phyloP scores from a whole-genome alignment of 1,284 basidiomycete genomes.

The Papiliotrema laurentii region DNA sequence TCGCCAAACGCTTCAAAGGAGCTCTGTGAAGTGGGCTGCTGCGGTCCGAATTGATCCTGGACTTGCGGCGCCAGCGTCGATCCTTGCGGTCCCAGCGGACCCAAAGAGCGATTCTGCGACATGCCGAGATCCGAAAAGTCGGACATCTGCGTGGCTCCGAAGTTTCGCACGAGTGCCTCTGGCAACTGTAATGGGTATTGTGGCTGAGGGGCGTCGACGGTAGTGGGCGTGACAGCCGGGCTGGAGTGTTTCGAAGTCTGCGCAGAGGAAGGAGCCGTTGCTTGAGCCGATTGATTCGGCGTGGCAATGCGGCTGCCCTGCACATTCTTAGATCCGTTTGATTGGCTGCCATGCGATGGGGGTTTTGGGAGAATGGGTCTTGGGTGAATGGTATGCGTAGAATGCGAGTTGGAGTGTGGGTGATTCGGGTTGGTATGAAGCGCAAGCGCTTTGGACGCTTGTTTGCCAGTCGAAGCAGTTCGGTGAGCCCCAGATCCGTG shows the following conservation, averaged over 20 bases:
- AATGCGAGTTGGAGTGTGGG: slow-evolving; percentile 7
- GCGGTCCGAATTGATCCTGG: too few species aligned
- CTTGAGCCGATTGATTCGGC: neutral
- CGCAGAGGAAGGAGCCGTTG: neutral
- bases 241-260: neutral
- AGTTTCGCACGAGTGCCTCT: neutral
- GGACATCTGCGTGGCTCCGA: too few species aligned
- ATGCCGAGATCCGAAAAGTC: too few species aligned
- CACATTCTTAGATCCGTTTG: slow-evolving; percentile 6
- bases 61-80: too few species aligned
- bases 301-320: slow-evolving; percentile 8
- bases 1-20: neutral
- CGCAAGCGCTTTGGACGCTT: slow-evolving; percentile 30
- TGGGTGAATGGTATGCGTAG: slow-evolving; percentile 7
- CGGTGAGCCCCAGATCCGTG: slow-evolving; percentile 13
- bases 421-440: slow-evolving; percentile 19
- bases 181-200: neutral
- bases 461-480: slow-evolving; percentile 27
- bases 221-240: neutral
- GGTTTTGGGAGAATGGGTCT: slow-evolving; percentile 34
- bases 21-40: too few species aligned
- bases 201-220: neutral
- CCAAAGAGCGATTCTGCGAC: too few species aligned
- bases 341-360: neutral
- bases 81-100: too few species aligned